Percentiles rank a stretch among this genome's conserved stretches.
These are phyloP conservation scores for Irpex sp. DNA, from an alignment of 1,284 basidiomycete genomes.

Conservation along the genomic window DNA sequence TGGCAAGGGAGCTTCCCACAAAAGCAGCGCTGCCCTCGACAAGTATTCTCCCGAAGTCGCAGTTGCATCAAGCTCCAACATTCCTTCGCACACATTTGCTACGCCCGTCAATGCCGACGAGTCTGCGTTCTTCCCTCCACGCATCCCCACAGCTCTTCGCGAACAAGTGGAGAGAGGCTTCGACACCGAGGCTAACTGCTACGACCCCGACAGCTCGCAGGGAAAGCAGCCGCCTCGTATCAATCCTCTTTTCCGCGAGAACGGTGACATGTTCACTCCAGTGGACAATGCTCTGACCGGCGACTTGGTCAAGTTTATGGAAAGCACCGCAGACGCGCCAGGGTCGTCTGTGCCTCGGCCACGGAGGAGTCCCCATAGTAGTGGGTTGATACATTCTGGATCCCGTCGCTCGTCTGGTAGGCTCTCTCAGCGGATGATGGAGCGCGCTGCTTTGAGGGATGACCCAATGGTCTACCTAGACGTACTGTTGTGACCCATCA, in stretches of 20 bases:
- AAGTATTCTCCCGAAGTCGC: neutral
- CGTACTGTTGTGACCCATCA: neutral
- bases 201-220: neutral
- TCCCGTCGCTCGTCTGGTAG: neutral
- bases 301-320: neutral
- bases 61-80: neutral
- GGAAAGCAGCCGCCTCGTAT: neutral
- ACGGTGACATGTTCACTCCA: neutral
- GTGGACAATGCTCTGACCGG: neutral
- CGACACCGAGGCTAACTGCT: neutral
- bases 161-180: neutral
- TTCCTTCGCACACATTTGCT: neutral
- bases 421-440: neutral
- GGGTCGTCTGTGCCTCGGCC: neutral
- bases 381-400: neutral
- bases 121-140: neutral
- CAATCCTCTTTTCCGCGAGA: neutral
- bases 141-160: neutral
- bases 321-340: neutral
- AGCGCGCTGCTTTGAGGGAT: neutral
- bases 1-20: too few species aligned
- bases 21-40: too few species aligned
- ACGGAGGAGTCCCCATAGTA: neutral
- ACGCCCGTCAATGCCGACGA: neutral
- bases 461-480: neutral